Base-by-base conservation (phyloP, 2,329 filamentous ascomycete genomes). In the Fusarium sacchari region DNA sequence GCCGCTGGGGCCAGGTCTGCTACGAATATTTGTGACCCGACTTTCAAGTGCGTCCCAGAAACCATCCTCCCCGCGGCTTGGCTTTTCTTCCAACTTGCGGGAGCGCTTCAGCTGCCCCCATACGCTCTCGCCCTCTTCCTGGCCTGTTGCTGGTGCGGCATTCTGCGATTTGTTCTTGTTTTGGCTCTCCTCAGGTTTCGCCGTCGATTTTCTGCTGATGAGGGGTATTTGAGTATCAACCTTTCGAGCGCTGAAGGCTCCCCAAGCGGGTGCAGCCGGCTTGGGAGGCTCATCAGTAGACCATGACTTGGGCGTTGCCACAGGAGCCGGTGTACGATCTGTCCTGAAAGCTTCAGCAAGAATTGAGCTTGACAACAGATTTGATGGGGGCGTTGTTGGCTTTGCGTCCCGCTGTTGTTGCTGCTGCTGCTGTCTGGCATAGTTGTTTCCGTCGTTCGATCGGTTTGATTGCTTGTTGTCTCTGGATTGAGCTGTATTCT, bases 281-380 rank as follows among this genome's bases (percentile, higher is more conserved):
- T 72, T 68, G 7, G 65, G 36, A 18, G 56, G 44, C 34, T 73
- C 60, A 42, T 43, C 57, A n/a, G 47, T 50, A n/a, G 77, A 76
- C 76, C 79, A 77, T 11, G 78, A 76, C 30, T 63, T 69, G 6
- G 80, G 78, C 9, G 79, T 78, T 32, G 72, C 68, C 14, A 79
- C 75, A 11, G 75, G 60, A 34, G 63, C 73, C n/a, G 79, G 75
- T 24, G 74, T 62, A 53, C 74, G 73, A 46, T 78, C 74, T 50
- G 77, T 74, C 56, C 76, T 81, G 71, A 82, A 78, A n/a, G 80
- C 80, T 40, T 82, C 76, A 7, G 80, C 80, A 40, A 82, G 72
- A 12, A 81, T 72, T 5, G 79, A 76, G 26, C 72, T 80, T 18
- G 79, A 80, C 49, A 77, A 62, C 14, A 64, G 69, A 12, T 60